Evolutionary conservation across 1,139 yeast genomes (phyloP).

Genomic region (Taphrina wiesneri): DNA sequence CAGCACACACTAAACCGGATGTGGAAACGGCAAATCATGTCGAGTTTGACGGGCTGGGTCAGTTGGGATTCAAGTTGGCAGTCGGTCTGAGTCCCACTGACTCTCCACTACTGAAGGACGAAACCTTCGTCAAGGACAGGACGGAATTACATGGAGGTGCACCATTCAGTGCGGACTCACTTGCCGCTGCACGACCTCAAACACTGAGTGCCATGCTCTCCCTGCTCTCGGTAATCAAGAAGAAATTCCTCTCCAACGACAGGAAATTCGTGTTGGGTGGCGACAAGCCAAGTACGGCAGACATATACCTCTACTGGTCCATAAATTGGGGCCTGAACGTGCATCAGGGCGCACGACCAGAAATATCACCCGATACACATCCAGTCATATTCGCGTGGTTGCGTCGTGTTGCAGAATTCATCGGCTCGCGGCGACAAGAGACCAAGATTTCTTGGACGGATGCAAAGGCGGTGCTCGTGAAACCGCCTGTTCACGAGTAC

Average conservation of each 20-base stretch:
- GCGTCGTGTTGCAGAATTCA: constrained; percentile 1
- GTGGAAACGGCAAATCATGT: constrained; percentile 22
- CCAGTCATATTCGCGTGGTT: constrained; percentile 22
- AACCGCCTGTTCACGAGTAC: constrained; percentile 32
- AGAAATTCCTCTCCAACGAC: not conserved
- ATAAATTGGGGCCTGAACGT: constrained; percentile 10
- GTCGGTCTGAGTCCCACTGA: constrained; percentile 17
- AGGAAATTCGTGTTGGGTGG: constrained; percentile 26
- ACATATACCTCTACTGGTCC: constrained; percentile 25
- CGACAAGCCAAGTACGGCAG: constrained; percentile 25
- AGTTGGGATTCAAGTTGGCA: not conserved
- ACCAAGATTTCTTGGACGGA: constrained; percentile 20
- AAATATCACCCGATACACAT: constrained; percentile 5
- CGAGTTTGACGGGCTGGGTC: constrained; percentile 2
- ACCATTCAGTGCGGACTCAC: constrained; percentile 2
- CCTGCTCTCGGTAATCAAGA: constrained; percentile 7
- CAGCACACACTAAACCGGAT: constrained; percentile 11
- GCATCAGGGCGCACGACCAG: constrained; percentile 20
- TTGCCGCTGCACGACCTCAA: constrained; percentile 3
- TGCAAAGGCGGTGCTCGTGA: constrained; percentile 13
- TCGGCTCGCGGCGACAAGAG: not conserved
- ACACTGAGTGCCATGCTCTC: not conserved
- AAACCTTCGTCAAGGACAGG: constrained; percentile 23
- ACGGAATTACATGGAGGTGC: constrained; percentile 11
- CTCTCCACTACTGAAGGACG: not conserved